Conservation (phyloP, 2,329 filamentous ascomycete species). For the Fusarium proliferatum region DNA sequence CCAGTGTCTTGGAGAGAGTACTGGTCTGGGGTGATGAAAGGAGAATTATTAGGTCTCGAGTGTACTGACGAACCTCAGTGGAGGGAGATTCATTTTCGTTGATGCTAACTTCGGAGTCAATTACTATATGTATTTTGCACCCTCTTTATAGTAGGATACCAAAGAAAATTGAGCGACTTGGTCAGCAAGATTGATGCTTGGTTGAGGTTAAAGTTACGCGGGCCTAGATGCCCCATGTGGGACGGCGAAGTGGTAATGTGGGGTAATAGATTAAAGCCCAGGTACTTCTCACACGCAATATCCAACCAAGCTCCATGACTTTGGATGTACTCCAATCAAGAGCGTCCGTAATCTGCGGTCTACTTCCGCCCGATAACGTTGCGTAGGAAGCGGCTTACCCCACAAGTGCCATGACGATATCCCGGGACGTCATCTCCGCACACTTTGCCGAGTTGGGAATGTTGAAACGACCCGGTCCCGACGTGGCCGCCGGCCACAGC, state of each 20-base stretch:
- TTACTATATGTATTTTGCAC: no score
- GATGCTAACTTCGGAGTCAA: no score
- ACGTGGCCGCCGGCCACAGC: constrained; percentile 6
- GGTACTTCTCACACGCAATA: neutral
- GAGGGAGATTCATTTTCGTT: neutral
- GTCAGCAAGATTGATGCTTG: neutral
- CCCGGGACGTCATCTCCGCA: constrained; percentile 1
- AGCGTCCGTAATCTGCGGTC: accelerated
- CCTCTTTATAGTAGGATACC: neutral
- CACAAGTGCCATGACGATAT: constrained; percentile 9
- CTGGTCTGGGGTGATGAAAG: neutral
- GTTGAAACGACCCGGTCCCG: constrained; percentile 25
- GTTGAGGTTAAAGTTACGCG: neutral
- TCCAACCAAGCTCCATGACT: neutral
- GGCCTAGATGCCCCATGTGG: neutral
- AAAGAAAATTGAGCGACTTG: neutral
- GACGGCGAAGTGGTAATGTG: neutral
- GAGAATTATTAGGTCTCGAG: neutral
- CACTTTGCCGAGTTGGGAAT: constrained; percentile 21
- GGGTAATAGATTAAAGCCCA: neutral
- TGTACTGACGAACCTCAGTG: neutral
- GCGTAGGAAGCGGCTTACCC: neutral
- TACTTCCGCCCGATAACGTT: neutral
- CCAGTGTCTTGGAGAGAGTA: neutral
- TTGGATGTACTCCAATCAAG: neutral